These are phyloP conservation scores for Lepiota subincarnata DNA, from an alignment of 768 basidiomycete genomes.

Conservation along the genomic window DNA sequence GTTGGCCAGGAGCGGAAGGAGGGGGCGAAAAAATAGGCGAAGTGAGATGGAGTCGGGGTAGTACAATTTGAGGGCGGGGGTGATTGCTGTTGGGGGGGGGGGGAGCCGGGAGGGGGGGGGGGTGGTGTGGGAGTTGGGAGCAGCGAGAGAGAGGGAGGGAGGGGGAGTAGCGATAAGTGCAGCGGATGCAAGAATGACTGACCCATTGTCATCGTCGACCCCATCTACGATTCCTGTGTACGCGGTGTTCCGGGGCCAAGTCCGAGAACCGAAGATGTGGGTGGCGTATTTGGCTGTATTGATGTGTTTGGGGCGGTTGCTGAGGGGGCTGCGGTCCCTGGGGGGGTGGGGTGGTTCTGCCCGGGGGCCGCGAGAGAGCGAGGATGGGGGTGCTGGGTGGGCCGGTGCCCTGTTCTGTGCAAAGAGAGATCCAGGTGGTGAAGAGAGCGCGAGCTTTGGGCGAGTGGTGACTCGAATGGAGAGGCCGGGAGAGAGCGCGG, in stretches of 20 bases:
- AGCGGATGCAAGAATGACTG: background rate
- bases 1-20: background rate
- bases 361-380: background rate
- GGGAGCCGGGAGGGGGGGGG: background rate
- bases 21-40: background rate
- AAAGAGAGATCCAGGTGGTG: background rate
- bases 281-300: conserved; percentile 12
- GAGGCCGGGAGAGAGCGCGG: conserved; percentile 1
- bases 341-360: background rate
- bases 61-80: background rate
- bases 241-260: conserved; percentile 13
- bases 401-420: background rate
- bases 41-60: background rate
- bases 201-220: conserved; percentile 8
- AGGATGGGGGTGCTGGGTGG: background rate
- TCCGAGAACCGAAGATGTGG: conserved; percentile 12
- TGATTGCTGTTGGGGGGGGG: too few species aligned
- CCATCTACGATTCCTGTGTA: background rate
- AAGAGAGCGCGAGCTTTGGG: background rate
- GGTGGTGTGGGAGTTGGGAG: background rate
- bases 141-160: background rate
- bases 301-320: conserved; percentile 7
- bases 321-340: conserved; percentile 1
- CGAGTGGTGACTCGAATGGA: conserved; percentile 1
- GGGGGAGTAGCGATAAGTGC: background rate